These are phyloP conservation scores for Backusella tarrabulga DNA, from an alignment of 192 early-diverging fungal species.

Conservation along the genomic window DNA sequence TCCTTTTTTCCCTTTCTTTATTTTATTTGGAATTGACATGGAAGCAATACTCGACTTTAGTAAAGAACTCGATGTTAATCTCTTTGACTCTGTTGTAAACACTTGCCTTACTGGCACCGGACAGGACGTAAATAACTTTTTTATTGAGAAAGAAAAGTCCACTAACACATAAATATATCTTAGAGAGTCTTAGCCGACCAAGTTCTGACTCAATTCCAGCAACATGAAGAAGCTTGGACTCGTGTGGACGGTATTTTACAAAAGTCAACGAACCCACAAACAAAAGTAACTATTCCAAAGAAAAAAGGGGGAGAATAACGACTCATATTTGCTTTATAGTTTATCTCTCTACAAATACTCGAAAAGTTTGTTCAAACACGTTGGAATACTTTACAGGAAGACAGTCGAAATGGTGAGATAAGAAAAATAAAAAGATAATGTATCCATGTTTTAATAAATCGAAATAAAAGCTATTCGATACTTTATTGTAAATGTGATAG, in stretches of 20 bases:
- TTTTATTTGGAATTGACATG: neutral
- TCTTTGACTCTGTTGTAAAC: constrained; percentile 88
- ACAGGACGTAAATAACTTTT: constrained; percentile 49
- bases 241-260: constrained; percentile 91
- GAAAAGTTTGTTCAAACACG: constrained; percentile 95
- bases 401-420: constrained; percentile 72
- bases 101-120: constrained; percentile 75
- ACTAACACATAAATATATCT: constrained; percentile 2
- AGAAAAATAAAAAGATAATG: neutral
- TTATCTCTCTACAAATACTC: constrained; percentile 84
- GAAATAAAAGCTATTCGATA: constrained; percentile 79
- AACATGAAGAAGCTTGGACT: constrained; percentile 95
- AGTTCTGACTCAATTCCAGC: constrained; percentile 89
- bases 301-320: neutral
- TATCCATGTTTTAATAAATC: constrained; percentile 3
- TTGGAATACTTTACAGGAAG: constrained; percentile 92
- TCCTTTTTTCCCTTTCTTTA: neutral
- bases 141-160: neutral
- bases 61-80: constrained; percentile 78
- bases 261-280: constrained; percentile 68
- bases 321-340: constrained; percentile 6
- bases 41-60: constrained; percentile 87
- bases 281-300: constrained; percentile 58
- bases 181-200: constrained; percentile 87
- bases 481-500: constrained; percentile 90